Conservation (phyloP, 1,284 basidiomycete species). For the Trichosporon inkin region DNA sequence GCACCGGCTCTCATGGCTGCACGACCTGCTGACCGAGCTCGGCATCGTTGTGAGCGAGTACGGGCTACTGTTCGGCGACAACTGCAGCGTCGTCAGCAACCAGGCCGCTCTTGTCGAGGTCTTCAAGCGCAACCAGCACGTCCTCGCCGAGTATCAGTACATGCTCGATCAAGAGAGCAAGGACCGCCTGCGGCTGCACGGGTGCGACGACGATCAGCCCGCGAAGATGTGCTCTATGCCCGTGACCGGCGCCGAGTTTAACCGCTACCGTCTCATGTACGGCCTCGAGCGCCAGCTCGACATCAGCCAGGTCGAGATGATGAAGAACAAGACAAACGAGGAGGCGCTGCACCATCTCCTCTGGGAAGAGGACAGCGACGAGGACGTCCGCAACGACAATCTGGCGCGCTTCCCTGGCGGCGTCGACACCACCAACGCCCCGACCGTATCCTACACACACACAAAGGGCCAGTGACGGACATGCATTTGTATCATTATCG, state of each 20-base stretch:
- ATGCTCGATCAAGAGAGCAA: conserved; percentile 5
- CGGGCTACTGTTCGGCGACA: conserved; percentile 1
- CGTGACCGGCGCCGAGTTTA: not conserved
- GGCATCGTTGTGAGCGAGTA: not conserved
- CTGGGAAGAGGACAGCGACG: not conserved
- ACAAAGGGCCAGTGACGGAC: not conserved
- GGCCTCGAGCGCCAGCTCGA: conserved; percentile 5
- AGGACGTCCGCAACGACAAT: not conserved
- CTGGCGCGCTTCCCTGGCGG: not conserved
- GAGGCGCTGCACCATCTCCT: not conserved
- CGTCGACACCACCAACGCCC: not conserved
- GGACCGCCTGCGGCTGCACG: conserved; percentile 2
- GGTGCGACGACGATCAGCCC: conserved; percentile 4
- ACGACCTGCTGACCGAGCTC: not conserved
- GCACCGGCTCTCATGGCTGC: not conserved
- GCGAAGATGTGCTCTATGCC: conserved; percentile 4
- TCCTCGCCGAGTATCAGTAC: conserved; percentile 4
- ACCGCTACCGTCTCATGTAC: conserved; percentile 3
- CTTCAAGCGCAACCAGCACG: conserved; percentile 6
- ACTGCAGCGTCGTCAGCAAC: conserved; percentile 5
- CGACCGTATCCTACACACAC: not conserved
- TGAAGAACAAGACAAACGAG: conserved; percentile 1
- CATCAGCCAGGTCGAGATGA: conserved; percentile 5
- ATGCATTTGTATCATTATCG: not conserved
- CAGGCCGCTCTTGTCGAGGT: conserved; percentile 1